Evolutionary conservation across 352 stramenopile genomes (phyloP).

Genomic region (Globisporangium nunn): DNA sequence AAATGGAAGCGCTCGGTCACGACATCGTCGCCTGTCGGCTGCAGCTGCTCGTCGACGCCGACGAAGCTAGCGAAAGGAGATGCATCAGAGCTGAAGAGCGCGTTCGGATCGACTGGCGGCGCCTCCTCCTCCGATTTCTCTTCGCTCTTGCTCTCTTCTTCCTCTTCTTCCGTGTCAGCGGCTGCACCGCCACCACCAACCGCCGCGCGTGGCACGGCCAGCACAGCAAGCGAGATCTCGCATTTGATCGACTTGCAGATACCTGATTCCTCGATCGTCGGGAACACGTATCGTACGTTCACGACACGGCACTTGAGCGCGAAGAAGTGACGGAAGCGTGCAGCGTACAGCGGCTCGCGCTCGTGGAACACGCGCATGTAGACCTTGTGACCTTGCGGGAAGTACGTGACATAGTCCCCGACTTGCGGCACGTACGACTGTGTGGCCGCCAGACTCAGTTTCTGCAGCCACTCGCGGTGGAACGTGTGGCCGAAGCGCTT

Average conservation of each 20-base stretch:
- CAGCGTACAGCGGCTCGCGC: constrained; percentile 38
- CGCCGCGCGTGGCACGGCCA: constrained; percentile 44
- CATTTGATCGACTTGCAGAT: constrained; percentile 62
- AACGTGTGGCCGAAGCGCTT: constrained; percentile 65
- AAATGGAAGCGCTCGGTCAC: constrained; percentile 48
- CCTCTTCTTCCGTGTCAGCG: constrained; percentile 9
- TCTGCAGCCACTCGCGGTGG: constrained; percentile 75
- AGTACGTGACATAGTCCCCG: constrained; percentile 78
- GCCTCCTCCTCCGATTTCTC: constrained; percentile 21
- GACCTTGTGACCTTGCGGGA: constrained; percentile 62
- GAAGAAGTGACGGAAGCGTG: constrained; percentile 47
- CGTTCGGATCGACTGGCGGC: constrained; percentile 5
- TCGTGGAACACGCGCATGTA: constrained; percentile 33
- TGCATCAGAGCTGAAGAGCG: constrained; percentile 30
- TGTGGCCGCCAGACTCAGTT: constrained; percentile 32
- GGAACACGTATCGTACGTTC: constrained; percentile 73
- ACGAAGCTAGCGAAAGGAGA: constrained; percentile 60
- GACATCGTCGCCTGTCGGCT: constrained; percentile 22
- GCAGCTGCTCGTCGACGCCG: constrained; percentile 54
- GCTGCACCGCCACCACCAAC: constrained; percentile 4
- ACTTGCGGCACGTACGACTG: constrained; percentile 78
- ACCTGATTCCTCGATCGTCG: constrained; percentile 43
- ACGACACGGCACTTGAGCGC: constrained; percentile 71
- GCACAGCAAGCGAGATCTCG: constrained; percentile 56
- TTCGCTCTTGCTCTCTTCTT: constrained; percentile 24